Conservation (phyloP, 2,329 filamentous ascomycete genomes). For the Fusarium lyarnte region DNA sequence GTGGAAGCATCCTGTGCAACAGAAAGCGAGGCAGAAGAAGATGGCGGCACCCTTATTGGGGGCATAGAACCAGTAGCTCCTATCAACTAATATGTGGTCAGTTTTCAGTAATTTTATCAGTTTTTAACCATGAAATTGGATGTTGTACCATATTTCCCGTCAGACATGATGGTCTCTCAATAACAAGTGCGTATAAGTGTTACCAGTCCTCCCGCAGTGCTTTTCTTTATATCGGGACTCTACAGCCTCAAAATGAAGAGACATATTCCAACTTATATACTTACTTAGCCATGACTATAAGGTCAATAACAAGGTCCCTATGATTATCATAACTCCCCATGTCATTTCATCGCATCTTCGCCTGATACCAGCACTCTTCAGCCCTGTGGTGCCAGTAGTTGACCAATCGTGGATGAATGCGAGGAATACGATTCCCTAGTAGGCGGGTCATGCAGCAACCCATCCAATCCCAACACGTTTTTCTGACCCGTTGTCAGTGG, state of each 20-base stretch:
- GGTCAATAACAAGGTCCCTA: neutral
- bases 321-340: neutral
- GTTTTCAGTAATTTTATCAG: neutral
- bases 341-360: slow-evolving; percentile 1
- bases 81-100: slow-evolving; percentile 46
- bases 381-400: slow-evolving; percentile 12
- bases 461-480: neutral
- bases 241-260: neutral
- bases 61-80: slow-evolving; percentile 58
- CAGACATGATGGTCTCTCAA: slow-evolving; percentile 32
- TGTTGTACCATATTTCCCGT: slow-evolving; percentile 47
- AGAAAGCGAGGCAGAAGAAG: slow-evolving; percentile 57
- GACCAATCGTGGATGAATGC: slow-evolving; percentile 38
- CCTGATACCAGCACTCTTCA: slow-evolving; percentile 7
- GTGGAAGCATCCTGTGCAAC: slow-evolving; percentile 51
- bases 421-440: slow-evolving; percentile 35
- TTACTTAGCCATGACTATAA: neutral
- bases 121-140: neutral
- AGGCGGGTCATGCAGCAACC: neutral
- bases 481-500: neutral
- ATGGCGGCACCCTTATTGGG: slow-evolving; percentile 59
- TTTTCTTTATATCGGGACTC: neutral
- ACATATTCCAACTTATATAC: slow-evolving; percentile 17
- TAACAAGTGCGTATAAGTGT: neutral
- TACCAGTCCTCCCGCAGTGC: neutral